Evolutionary conservation across 2,329 filamentous ascomycete genomes (phyloP), one percentile per base, ranked within the genome.

Genomic region (Sporothrix luriei): DNA sequence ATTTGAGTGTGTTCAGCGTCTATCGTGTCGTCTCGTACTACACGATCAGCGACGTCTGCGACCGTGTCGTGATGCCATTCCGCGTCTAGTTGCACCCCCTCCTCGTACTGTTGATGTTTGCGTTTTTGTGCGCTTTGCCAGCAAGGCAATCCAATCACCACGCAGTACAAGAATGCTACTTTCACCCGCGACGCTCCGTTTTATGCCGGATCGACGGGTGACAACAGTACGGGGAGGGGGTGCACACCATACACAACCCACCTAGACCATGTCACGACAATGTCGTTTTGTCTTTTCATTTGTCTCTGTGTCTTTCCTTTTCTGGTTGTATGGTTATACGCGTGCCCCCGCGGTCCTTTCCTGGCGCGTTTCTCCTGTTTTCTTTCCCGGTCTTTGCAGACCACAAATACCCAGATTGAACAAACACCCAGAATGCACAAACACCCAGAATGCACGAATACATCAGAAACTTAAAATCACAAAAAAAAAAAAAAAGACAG

Each of bases 171-270:
- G 5, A 57, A 38, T 9, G n/a, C 13, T 2, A 38, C 16, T 7
- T 40, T 40, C 19, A 21, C 29, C 54, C 54, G 21, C 54, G 29
- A 57, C 54, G 54, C 54, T 57, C 54, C 54, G 13, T 43, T 14
- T 16, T 33, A 33, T 38, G 21, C 13, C 29, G 29, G 54, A 57
- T 57, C 19, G 54, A 40, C 40, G 54, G 54, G 29, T 21, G 54
- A 11, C 29, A 38, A 21, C 29, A 29, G 54, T 21, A 40, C 11
- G 29, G 21, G 29, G 54, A 40, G 54, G 54, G 52, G 54, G 29
- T 29, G 54, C 29, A 29, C n/a, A 38, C 54, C 54, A 57, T 55
- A 57, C 54, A 57, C 40, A 16, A 38, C 54, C 54, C 29, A 40
- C 54, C 29, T 40, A 38, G 29, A 57, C 54, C 16, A 38, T 16